Evolutionary conservation across 164 flowering plant species (phyloP).

Genomic region (Sedum album): DNA sequence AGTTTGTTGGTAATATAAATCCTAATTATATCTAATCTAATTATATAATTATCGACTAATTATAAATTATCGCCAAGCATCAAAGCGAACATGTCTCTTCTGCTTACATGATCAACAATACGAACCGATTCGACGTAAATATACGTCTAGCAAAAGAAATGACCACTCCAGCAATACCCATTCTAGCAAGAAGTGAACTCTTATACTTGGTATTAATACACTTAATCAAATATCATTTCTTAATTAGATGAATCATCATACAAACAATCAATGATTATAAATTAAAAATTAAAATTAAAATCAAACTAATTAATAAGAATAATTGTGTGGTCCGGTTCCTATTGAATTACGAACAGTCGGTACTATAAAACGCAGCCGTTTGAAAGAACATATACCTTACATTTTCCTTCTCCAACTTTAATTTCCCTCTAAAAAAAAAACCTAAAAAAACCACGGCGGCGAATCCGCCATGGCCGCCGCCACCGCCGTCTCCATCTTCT

Average conservation of each 20-base stretch:
- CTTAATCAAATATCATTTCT: background rate
- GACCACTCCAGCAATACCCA: too few species aligned
- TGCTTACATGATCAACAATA: too few species aligned
- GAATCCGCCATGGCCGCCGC: slow-evolving; percentile 8
- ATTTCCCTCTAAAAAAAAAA: background rate
- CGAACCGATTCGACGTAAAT: too few species aligned
- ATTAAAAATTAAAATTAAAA: too few species aligned
- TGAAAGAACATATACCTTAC: background rate
- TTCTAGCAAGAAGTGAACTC: too few species aligned
- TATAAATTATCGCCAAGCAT: too few species aligned
- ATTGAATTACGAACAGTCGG: background rate
- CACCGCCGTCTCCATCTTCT: slow-evolving; percentile 13
- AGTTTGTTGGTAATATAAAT: too few species aligned
- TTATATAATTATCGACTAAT: too few species aligned
- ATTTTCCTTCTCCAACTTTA: background rate
- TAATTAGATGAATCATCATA: background rate
- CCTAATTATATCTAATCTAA: too few species aligned
- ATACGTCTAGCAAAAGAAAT: too few species aligned
- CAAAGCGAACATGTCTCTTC: too few species aligned
- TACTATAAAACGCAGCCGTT: background rate
- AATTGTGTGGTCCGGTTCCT: background rate
- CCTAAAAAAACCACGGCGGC: background rate
- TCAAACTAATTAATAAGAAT: background rate
- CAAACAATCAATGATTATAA: background rate
- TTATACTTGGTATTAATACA: background rate